A percentile compares a stretch with the other conserved stretches of the same genome.
phyloP scores from a whole-genome alignment of 2,329 filamentous ascomycete species.

The Beauveria asiatica region DNA sequence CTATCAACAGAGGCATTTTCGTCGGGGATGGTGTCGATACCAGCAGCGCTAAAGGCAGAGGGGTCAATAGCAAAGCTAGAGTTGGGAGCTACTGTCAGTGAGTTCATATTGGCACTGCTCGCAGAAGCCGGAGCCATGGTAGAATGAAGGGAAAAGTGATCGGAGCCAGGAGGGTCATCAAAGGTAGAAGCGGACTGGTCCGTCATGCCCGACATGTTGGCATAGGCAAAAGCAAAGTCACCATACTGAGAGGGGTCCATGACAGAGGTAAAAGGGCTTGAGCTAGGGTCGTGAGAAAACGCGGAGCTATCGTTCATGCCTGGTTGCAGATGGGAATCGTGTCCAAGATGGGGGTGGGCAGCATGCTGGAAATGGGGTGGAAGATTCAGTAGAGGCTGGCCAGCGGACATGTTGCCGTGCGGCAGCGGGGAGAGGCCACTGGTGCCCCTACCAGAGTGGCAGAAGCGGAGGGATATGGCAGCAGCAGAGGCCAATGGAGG shows the following conservation, averaged over 20 bases:
- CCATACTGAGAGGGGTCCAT: conserved; percentile 42
- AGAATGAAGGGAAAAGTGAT: conserved; percentile 28
- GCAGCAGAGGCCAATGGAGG: not conserved
- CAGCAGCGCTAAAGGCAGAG: conserved; percentile 19
- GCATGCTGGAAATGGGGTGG: conserved; percentile 22
- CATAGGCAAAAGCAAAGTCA: conserved; percentile 45
- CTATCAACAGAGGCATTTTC: conserved; percentile 33
- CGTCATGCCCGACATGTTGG: conserved; percentile 29
- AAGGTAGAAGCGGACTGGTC: conserved; percentile 28
- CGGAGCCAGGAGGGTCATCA: conserved; percentile 21
- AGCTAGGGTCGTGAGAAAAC: not conserved
- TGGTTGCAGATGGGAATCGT: not conserved
- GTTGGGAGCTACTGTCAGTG: conserved; percentile 14
- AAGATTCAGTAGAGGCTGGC: conserved; percentile 20
- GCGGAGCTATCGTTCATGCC: not conserved
- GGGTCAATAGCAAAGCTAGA: conserved; percentile 15
- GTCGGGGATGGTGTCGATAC: conserved; percentile 33
- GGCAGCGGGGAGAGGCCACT: conserved; percentile 4
- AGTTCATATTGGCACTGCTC: conserved; percentile 10
- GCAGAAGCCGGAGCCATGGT: conserved; percentile 11
- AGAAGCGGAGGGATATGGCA: not conserved
- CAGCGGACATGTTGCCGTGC: conserved; percentile 23
- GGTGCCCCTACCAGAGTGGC: conserved; percentile 5
- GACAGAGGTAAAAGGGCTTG: conserved; percentile 16
- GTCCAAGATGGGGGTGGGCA: conserved; percentile 16